A percentile compares a stretch with the other conserved stretches of the same genome.
phyloP scores from a whole-genome alignment of 768 basidiomycete genomes.

The Leccinum subgranulosum region DNA sequence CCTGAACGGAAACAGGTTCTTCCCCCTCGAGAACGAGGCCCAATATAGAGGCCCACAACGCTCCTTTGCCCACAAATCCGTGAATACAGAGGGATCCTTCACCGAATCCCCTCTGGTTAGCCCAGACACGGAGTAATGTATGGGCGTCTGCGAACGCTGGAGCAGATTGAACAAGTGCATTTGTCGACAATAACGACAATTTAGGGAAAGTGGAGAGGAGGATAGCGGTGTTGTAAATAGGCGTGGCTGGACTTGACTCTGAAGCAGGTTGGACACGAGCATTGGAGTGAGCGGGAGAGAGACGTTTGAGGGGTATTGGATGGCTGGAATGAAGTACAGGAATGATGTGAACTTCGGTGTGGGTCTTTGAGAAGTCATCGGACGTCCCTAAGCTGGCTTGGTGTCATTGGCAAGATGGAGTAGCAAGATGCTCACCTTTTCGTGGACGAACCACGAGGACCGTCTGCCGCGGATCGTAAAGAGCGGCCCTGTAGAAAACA shows the following conservation, averaged over 20 bases:
- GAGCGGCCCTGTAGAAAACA: conserved; percentile 54
- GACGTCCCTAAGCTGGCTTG: conserved; percentile 42
- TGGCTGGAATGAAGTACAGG: conserved; percentile 57
- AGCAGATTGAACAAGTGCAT: conserved; percentile 47
- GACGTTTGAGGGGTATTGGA: conserved; percentile 61
- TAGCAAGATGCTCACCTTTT: conserved; percentile 41
- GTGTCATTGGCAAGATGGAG: conserved; percentile 16
- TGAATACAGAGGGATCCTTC: conserved; percentile 56
- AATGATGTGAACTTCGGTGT: conserved; percentile 71
- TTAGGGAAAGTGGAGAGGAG: conserved; percentile 42
- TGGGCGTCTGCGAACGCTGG: conserved; percentile 73
- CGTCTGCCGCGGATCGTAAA: conserved; percentile 62
- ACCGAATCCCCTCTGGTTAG: conserved; percentile 78
- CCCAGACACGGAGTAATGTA: conserved; percentile 85
- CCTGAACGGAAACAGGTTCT: conserved; percentile 36
- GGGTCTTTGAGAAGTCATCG: conserved; percentile 63
- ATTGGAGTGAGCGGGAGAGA: conserved; percentile 77
- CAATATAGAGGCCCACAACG: conserved; percentile 67
- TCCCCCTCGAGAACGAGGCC: conserved; percentile 66
- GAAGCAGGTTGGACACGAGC: conserved; percentile 39
- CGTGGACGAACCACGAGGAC: conserved; percentile 58
- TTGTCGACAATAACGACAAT: conserved; percentile 40
- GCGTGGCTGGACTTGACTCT: conserved; percentile 49
- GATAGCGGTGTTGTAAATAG: conserved; percentile 76
- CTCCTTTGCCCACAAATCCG: conserved; percentile 68